These are phyloP conservation scores for Colletotrichum chlorophyti DNA, from an alignment of 2,329 filamentous ascomycete species.

Conservation along the genomic window DNA sequence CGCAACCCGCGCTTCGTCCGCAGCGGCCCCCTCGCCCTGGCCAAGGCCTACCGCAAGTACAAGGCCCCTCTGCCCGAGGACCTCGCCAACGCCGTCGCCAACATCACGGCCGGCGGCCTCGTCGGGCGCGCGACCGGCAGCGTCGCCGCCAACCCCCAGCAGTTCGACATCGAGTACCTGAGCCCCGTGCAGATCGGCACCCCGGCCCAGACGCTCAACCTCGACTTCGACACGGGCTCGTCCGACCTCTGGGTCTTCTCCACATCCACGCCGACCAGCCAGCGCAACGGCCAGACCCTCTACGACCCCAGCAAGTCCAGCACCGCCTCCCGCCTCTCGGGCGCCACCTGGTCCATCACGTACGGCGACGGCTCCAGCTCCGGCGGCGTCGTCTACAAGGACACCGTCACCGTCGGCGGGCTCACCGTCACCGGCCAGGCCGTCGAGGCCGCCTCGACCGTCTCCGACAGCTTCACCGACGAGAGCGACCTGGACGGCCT, in stretches of 20 bases:
- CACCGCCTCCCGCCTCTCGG: constrained; percentile 35
- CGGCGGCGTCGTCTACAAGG: constrained; percentile 39
- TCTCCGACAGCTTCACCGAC: constrained; percentile 35
- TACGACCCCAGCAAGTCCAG: constrained; percentile 39
- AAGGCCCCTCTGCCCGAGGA: constrained; percentile 37
- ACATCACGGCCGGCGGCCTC: constrained; percentile 26
- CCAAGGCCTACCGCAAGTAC: constrained; percentile 46
- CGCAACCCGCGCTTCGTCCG: constrained; percentile 41
- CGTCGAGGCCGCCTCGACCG: constrained; percentile 37
- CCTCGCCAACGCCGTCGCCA: constrained; percentile 35
- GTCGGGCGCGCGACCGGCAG: constrained; percentile 39
- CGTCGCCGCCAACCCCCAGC: constrained; percentile 34
- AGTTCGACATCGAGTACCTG: constrained; percentile 45
- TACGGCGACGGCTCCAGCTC: constrained; percentile 42
- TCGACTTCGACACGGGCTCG: constrained; percentile 55
- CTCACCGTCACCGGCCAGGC: constrained; percentile 37
- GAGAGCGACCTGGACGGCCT: constrained; percentile 59
- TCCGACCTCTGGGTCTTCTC: constrained; percentile 48
- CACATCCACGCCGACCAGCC: constrained; percentile 33
- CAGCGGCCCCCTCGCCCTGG: constrained; percentile 42
- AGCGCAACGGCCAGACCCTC: constrained; percentile 35
- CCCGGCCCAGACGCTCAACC: constrained; percentile 48
- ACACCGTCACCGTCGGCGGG: constrained; percentile 39
- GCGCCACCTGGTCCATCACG: constrained; percentile 38
- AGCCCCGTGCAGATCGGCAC: constrained; percentile 50